Percentiles rank a stretch among this genome's conserved stretches.
Evolutionary conservation across 2,329 filamentous ascomycete species (phyloP).

Genomic region (Didymella segeticola): DNA sequence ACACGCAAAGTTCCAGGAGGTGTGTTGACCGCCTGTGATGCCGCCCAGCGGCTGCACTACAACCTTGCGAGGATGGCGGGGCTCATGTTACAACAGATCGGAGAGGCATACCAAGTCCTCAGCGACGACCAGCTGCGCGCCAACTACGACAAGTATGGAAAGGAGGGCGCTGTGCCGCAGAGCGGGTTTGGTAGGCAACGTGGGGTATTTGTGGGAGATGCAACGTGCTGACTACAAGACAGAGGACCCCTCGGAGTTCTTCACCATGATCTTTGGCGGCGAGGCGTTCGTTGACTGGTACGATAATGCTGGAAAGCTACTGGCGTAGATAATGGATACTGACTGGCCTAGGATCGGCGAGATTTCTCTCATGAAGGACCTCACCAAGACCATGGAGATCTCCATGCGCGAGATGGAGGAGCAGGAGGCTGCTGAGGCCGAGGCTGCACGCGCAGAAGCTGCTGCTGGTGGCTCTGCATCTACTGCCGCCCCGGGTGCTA

Average conservation of each 20-base stretch:
- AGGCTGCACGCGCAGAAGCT: slow-evolving; percentile 53
- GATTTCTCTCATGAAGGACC: slow-evolving; percentile 97
- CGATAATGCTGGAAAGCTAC: not conserved
- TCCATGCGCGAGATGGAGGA: slow-evolving; percentile 82
- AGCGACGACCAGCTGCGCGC: slow-evolving; percentile 86
- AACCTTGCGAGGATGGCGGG: slow-evolving; percentile 23
- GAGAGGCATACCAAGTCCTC: slow-evolving; percentile 80
- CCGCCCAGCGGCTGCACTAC: slow-evolving; percentile 1
- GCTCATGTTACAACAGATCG: slow-evolving; percentile 58
- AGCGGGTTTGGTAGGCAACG: slow-evolving; percentile 77
- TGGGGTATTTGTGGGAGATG: not conserved
- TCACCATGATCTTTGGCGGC: slow-evolving; percentile 96
- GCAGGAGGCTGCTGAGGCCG: slow-evolving; percentile 64
- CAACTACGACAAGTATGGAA: slow-evolving; percentile 96
- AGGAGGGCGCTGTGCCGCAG: slow-evolving; percentile 88
- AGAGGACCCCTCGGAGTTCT: slow-evolving; percentile 95
- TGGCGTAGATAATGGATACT: slow-evolving; percentile 3
- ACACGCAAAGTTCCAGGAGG: slow-evolving; percentile 91
- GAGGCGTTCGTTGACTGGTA: slow-evolving; percentile 90
- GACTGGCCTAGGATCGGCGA: slow-evolving; percentile 74
- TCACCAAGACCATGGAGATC: slow-evolving; percentile 98
- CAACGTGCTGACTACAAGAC: slow-evolving; percentile 31
- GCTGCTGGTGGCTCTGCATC: slow-evolving; percentile 29
- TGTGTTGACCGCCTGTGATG: slow-evolving; percentile 50
- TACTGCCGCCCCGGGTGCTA: slow-evolving; percentile 19